A percentile compares a stretch with the other conserved stretches of the same genome.
Conservation (phyloP, 2,329 filamentous ascomycete species). For the Ceratocystis albifundus region DNA sequence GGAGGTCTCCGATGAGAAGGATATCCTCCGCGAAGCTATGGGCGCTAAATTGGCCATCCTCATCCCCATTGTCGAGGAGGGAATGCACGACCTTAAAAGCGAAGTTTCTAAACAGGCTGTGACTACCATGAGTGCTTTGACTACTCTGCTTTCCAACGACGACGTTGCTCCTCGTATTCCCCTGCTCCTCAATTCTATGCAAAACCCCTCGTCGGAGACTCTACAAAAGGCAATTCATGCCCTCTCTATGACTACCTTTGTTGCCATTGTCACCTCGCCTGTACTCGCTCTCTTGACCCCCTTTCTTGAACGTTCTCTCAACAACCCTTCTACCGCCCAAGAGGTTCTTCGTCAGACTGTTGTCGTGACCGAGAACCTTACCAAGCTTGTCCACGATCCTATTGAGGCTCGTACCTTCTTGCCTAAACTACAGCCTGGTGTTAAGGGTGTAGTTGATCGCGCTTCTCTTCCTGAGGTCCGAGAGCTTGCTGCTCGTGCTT, state of each 20-base stretch:
- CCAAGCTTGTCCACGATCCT: conserved; percentile 91
- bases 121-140: conserved; percentile 83
- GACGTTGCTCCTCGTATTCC: conserved; percentile 88
- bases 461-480: conserved; percentile 91
- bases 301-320: conserved; percentile 84
- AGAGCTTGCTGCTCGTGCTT: conserved; percentile 70
- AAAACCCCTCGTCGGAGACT: conserved; percentile 77
- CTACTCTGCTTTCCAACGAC: conserved; percentile 85
- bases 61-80: conserved; percentile 80
- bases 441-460: conserved; percentile 74
- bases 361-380: conserved; percentile 94
- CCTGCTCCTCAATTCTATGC: conserved; percentile 86
- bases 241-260: conserved; percentile 95
- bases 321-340: conserved; percentile 80
- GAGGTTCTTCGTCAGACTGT: conserved; percentile 93
- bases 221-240: conserved; percentile 95
- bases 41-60: conserved; percentile 73
- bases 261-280: conserved; percentile 88
- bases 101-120: conserved; percentile 84
- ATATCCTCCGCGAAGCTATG: conserved; percentile 81
- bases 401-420: conserved; percentile 90
- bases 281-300: conserved; percentile 90
- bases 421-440: conserved; percentile 86
- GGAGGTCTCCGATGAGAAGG: conserved; percentile 78
- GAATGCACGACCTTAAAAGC: conserved; percentile 92